Evolutionary conservation across 371 early-diverging fungal species (phyloP), one percentile per base, ranked within the genome.

Genomic region (Mucor circinelloides): DNA sequence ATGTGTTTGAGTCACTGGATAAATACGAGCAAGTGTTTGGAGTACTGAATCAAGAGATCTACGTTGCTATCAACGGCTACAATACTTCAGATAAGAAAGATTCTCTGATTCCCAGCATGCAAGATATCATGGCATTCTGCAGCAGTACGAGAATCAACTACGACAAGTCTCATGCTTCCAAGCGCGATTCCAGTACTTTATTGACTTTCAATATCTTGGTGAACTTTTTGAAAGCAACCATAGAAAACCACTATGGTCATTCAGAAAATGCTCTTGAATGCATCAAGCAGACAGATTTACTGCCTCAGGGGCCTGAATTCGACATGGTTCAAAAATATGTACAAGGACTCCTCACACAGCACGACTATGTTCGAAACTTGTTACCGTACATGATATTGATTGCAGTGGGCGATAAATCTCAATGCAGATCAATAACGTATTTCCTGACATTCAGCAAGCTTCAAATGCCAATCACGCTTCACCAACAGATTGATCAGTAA

Each of bases 1-100:
- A 83, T 68, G 84, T 96, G 21, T 94, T 88, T 69, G 86, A 94
- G 71, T 75, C 92, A 48, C 3, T 23, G 15, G 38, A 62, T 73
- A 87, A 93, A 44, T 92, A 91, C 70, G 87, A 92, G 74, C 81
- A 77, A 13, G 96, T 93, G 3, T 76, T 95, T 2, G 79, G 78
- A 25, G 82, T 94, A 10, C 70, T 96, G 71, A 89, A 86, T 70
- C 79, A 83, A 21, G 50, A 50, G 23, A 50, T 27, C 21, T 23
- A 50, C 50, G 10, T 25, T 25, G 23, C 23, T 12, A 12, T 50
- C 23, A 50, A 21, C 23, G 25, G 50, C 23, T 50, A 50, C 23
- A 23, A 50, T 25, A 23, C 19, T 27, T 3, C 50, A 27, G 25
- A 27, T 13, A 25, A 50, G 23, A 50, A 21, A 13, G 23, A 50